Evolutionary conservation across 495 filamentous ascomycete species (phyloP), one percentile per base, ranked within the genome.

Genomic region (Xylaria castorea): DNA sequence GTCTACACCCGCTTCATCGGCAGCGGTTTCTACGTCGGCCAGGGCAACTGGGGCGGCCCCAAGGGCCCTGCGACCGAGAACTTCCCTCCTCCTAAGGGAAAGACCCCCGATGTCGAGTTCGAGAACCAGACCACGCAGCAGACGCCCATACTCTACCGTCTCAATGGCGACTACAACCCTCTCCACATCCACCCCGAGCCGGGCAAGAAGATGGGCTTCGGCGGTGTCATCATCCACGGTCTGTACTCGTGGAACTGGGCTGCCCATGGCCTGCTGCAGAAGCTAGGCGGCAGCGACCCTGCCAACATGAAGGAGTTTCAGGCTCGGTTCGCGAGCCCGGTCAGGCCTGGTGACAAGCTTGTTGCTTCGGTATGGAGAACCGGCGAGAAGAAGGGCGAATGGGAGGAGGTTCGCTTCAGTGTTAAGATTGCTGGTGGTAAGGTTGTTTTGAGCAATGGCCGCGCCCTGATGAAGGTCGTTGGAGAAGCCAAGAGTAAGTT

Each of bases 121-220:
- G 87, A 87, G 73, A 81, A 89, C 60, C 91, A 92, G 79, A 94
- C 89, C 1, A 92, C 84, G 20, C 71, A 81, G 50, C 89, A 95
- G 80, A 90, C 92, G 1, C 90, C 94, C 18, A 87, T 92, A 64
- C 84, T 97, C 38, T 95, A 94, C 80, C 88, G 92, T 77, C 87
- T 97, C 44, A 96, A 97, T 73, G 94, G 93, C 75, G 94, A 97
- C 81, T 97, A 97, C 80, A 97, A 97, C 84, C 94, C 94, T 32
- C 90, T 97, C 58, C 94, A 97, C 78, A 92, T 93, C 9, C 91
- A 90, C 36, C 94, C 93, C 16, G 92, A 92, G 80, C 93, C 94
- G 0, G 93, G 94, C 55, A 82, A 87, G 81, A 92, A 93, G 84
- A 95, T 97, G 93, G 93, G 94, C 34, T 97, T 97, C 77, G 93